Conservation (phyloP, 1,139 yeast genomes). For the Candida pseudoviswanathii region DNA sequence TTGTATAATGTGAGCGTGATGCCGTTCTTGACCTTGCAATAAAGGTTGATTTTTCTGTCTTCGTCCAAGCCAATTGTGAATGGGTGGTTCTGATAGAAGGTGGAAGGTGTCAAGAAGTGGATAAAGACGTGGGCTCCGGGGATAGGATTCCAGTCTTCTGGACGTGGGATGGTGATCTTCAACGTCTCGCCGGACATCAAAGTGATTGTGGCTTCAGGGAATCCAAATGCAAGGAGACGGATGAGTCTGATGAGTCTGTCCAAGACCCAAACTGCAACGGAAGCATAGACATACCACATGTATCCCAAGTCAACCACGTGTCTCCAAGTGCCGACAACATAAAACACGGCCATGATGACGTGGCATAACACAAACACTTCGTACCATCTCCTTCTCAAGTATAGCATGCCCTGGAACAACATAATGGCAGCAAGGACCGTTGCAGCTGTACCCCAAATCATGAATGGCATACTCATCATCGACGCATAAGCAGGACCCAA, state of each 20-base stretch:
- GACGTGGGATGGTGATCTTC: constrained; percentile 42
- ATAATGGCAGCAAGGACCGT: constrained; percentile 38
- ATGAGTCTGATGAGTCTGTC: constrained; percentile 57
- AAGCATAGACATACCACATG: constrained; percentile 50
- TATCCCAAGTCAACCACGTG: constrained; percentile 58
- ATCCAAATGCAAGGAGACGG: constrained; percentile 52
- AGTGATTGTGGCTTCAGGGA: constrained; percentile 44
- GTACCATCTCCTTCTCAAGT: constrained; percentile 58
- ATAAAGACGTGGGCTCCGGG: constrained; percentile 68
- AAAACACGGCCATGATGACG: constrained; percentile 54
- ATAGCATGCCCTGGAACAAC: constrained; percentile 48
- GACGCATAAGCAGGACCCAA: constrained; percentile 17
- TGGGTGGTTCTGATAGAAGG: constrained; percentile 77
- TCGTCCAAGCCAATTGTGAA: constrained; percentile 48
- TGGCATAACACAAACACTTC: constrained; percentile 68
- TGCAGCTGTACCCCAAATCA: constrained; percentile 55
- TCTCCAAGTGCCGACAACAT: constrained; percentile 59
- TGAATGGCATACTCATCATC: constrained; percentile 34
- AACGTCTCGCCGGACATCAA: constrained; percentile 48
- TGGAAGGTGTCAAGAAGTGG: constrained; percentile 52
- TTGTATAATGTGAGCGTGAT: constrained; percentile 33
- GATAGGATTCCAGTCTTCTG: constrained; percentile 37
- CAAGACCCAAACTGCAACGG: constrained; percentile 62
- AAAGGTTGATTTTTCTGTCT: constrained; percentile 29
- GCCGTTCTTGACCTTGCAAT: constrained; percentile 39